These are phyloP conservation scores for Arctostaphylos glauca DNA, from an alignment of 148 eudicot species.

Conservation along the genomic window DNA sequence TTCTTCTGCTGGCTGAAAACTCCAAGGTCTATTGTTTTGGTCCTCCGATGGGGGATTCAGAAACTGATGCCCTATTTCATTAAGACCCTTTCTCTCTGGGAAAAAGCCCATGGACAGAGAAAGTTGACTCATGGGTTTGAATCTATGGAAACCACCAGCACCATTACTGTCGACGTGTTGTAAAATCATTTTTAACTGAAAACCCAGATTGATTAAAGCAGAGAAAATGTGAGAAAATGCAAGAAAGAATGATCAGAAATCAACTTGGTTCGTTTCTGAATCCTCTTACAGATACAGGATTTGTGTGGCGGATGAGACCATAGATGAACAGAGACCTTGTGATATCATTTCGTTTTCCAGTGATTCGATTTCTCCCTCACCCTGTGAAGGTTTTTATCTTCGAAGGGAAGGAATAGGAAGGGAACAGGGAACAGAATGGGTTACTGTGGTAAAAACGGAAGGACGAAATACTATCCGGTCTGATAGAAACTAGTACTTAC, in stretches of 20 bases:
- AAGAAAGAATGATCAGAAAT: background rate
- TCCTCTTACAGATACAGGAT: background rate
- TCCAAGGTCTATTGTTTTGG: background rate
- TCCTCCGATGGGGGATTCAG: background rate
- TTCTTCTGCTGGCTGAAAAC: background rate
- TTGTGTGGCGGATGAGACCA: background rate
- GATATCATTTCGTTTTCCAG: background rate
- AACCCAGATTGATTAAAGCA: background rate
- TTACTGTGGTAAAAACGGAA: background rate
- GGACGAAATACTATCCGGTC: too few species aligned
- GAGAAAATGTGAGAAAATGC: background rate
- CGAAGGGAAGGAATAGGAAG: background rate
- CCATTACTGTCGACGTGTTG: background rate
- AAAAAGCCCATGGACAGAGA: slow-evolving; percentile 12
- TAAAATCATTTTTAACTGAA: slow-evolving; percentile 13
- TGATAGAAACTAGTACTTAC: too few species aligned
- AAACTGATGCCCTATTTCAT: slow-evolving; percentile 23
- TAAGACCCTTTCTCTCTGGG: background rate
- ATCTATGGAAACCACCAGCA: background rate
- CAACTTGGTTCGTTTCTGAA: background rate
- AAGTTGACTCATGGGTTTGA: background rate
- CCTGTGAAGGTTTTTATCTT: background rate
- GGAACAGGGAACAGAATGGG: slow-evolving; percentile 14
- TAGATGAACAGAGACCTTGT: background rate
- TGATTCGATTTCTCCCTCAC: background rate